These are phyloP conservation scores for Aspergillus arachidicola DNA, from an alignment of 2,329 filamentous ascomycete genomes.

Conservation along the genomic window DNA sequence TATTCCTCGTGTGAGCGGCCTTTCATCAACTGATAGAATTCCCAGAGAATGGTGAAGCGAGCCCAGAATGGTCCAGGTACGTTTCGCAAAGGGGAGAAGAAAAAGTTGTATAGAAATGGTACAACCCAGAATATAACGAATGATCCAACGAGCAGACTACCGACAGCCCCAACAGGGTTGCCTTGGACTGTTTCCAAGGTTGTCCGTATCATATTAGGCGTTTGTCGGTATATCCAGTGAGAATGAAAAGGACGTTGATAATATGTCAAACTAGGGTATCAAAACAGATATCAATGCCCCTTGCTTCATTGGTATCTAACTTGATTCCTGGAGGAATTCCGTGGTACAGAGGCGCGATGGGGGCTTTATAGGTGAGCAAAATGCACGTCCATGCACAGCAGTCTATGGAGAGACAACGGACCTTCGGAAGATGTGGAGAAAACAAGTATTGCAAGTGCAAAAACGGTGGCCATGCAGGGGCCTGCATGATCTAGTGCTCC, in stretches of 20 bases:
- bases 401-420: neutral
- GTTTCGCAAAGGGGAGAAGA: neutral
- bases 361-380: neutral
- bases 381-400: neutral
- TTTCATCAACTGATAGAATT: neutral
- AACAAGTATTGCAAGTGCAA: too few relatives aligned
- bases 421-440: neutral
- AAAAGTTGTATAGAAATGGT: neutral
- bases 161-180: neutral
- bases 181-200: neutral
- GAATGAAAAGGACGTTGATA: too few relatives aligned
- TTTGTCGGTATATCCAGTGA: too few relatives aligned
- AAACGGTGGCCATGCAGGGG: neutral
- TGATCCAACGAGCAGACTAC: neutral
- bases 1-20: neutral
- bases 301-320: too few relatives aligned
- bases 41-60: neutral
- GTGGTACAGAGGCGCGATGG: rapidly evolving
- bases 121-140: neutral
- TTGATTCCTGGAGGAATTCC: neutral
- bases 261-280: neutral
- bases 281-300: neutral
- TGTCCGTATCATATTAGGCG: neutral
- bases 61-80: neutral
- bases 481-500: neutral